These are phyloP conservation scores for Populus tomentosa DNA, from an alignment of 441 rosid genomes.

Conservation along the genomic window DNA sequence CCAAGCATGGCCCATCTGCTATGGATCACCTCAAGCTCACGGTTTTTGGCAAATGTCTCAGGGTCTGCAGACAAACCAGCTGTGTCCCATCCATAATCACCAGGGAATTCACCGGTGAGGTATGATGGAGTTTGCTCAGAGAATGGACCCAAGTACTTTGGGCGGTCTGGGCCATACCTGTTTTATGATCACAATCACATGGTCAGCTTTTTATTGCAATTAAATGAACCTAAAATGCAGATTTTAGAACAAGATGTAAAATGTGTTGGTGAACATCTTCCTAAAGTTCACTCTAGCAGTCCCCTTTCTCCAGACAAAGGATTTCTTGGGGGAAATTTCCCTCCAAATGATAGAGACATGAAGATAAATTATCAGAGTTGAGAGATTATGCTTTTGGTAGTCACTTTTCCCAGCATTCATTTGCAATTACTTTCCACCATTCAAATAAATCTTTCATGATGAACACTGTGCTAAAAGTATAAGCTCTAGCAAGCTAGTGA, in stretches of 20 bases:
- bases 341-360: no score
- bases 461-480: neutral
- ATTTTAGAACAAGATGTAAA: neutral
- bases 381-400: no score
- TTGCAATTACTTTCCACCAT: neutral
- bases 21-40: slow-evolving; percentile 91
- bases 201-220: neutral
- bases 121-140: no score
- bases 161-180: slow-evolving; percentile 94
- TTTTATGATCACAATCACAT: slow-evolving; percentile 8
- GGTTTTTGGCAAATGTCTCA: slow-evolving; percentile 87
- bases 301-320: neutral
- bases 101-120: slow-evolving; percentile 84
- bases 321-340: neutral
- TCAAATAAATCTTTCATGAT: no score
- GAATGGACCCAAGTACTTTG: slow-evolving; percentile 87
- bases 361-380: no score
- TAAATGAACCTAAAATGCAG: neutral
- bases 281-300: neutral
- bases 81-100: slow-evolving; percentile 97
- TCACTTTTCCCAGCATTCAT: neutral
- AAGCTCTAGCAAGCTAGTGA: neutral
- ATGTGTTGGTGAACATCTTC: neutral
- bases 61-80: slow-evolving; percentile 94
- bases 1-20: slow-evolving; percentile 95